Evolutionary conservation across 352 stramenopile species (phyloP).

Genomic region (Phytophthora parvispora): DNA sequence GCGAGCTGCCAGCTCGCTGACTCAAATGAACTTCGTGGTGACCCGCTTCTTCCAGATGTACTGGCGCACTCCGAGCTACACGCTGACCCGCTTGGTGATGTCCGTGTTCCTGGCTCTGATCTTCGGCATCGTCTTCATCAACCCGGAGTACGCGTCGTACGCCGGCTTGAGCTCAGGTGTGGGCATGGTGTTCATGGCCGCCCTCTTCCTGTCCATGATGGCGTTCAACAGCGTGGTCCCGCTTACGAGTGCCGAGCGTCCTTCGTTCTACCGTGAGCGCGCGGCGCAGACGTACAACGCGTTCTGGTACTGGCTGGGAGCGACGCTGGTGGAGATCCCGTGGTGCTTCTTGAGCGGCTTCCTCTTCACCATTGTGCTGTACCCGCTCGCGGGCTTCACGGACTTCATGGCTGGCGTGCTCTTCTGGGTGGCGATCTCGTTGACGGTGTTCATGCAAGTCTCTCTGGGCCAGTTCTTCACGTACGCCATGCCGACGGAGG

Average conservation of each 20-base stretch:
- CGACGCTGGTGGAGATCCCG: constrained; percentile 1
- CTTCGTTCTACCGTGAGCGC: background rate
- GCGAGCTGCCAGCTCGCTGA: constrained; percentile 31
- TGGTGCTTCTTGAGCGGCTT: constrained; percentile 3
- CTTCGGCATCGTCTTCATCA: constrained; percentile 3
- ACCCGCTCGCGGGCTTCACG: constrained; percentile 1
- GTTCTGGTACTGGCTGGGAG: constrained; percentile 1
- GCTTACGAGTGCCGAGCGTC: background rate
- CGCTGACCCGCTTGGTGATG: constrained; percentile 1
- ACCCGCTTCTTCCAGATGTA: constrained; percentile 4
- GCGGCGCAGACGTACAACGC: background rate
- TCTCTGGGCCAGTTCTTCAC: constrained; percentile 3
- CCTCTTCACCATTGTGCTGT: constrained; percentile 1
- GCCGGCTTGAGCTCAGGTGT: background rate
- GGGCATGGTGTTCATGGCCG: constrained; percentile 2
- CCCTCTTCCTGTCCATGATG: background rate
- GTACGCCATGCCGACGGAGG: background rate
- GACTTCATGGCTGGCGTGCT: background rate
- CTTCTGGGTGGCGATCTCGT: background rate
- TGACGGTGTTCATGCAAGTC: background rate
- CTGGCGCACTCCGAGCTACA: constrained; percentile 1
- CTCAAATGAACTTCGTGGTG: constrained; percentile 37
- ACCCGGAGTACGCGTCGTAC: background rate
- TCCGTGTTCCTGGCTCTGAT: background rate
- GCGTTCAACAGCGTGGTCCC: constrained; percentile 3